These are phyloP conservation scores for Brassica juncea DNA, from an alignment of 345 rosid species.

Conservation along the genomic window DNA sequence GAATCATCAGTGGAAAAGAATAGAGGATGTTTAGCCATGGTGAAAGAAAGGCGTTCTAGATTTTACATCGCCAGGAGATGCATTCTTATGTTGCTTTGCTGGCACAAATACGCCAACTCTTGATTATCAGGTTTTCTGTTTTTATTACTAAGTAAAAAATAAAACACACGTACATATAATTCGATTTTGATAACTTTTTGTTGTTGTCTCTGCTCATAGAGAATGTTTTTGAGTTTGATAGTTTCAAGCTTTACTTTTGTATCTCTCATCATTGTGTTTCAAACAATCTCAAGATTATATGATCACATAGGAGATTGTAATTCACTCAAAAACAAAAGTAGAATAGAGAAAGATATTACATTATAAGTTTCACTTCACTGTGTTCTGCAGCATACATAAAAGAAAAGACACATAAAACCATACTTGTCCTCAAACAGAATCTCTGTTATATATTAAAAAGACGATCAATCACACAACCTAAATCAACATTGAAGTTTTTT, in stretches of 20 bases:
- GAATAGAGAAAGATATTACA: slow-evolving; percentile 10
- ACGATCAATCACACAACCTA: slow-evolving; percentile 35
- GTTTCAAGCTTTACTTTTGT: slow-evolving; percentile 6
- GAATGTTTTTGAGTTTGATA: not conserved
- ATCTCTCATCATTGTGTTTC: not conserved
- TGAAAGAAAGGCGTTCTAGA: slow-evolving; percentile 55
- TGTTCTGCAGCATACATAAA: slow-evolving; percentile 10
- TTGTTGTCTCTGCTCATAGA: not conserved
- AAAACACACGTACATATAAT: not conserved
- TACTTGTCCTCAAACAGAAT: slow-evolving; percentile 3
- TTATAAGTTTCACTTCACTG: slow-evolving; percentile 7
- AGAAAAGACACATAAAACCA: not conserved
- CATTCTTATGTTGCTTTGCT: slow-evolving; percentile 55
- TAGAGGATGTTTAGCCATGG: slow-evolving; percentile 43
- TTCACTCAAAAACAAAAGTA: slow-evolving; percentile 5
- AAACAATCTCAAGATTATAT: slow-evolving; percentile 10
- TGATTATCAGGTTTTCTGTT: slow-evolving; percentile 23
- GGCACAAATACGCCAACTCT: slow-evolving; percentile 61
- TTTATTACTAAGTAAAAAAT: not conserved
- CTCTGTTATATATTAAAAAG: slow-evolving; percentile 6
- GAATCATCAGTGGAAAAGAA: slow-evolving; percentile 21
- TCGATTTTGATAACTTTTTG: not conserved
- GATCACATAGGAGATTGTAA: slow-evolving; percentile 1
- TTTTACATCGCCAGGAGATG: slow-evolving; percentile 58
- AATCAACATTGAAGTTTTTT: not conserved